Evolutionary conservation across 2,329 filamentous ascomycete genomes (phyloP), one percentile per base, ranked within the genome.

Genomic region (Phyllosticta citriasiana): DNA sequence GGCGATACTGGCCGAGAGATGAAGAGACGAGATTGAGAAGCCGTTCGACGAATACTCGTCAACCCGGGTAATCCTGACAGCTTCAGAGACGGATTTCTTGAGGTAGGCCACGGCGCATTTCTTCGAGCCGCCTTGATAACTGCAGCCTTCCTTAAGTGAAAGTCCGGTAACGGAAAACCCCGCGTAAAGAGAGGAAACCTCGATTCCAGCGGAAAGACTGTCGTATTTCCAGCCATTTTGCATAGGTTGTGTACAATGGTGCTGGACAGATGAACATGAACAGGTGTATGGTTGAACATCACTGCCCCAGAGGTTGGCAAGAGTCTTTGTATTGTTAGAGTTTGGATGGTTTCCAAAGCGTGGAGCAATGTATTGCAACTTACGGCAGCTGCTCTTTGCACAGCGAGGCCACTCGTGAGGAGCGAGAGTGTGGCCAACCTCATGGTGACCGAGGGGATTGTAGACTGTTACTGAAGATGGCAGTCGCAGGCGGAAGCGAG

Each of bases 151-250:
- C 67, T 80, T 77, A 78, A 89, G 95, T 58, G 77, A 78, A 78
- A 87, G 94, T 68, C 88, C 89, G 55, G 77, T 82, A 79, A 91
- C 93, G 64, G 80, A 76, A 74, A 93, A 90, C 70, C 85, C 88
- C 58, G 83, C 84, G 73, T 91, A 96, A 67, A 72, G 76, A 65
- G 73, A 75, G 16, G 72, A 27, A n/a, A 60, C 53, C 30, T 24
- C 35, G 5, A 47, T 68, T 53, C 89, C 90, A 40, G 76, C 66
- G 65, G 72, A 67, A 25, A 96, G 80, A 65, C 83, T 82, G 26
- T 75, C 74, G 83, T 88, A 97, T 78, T 87, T 78, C 74, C 88
- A 94, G 57, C 91, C 91, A 24, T 69, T 66, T 65, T 81, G 76
- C 77, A 95, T 89, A 66, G 85, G 74, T n/a, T 81, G 72, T 62